Conservation (phyloP, 1,139 yeast species). For the Scheffersomyces lignicola region DNA sequence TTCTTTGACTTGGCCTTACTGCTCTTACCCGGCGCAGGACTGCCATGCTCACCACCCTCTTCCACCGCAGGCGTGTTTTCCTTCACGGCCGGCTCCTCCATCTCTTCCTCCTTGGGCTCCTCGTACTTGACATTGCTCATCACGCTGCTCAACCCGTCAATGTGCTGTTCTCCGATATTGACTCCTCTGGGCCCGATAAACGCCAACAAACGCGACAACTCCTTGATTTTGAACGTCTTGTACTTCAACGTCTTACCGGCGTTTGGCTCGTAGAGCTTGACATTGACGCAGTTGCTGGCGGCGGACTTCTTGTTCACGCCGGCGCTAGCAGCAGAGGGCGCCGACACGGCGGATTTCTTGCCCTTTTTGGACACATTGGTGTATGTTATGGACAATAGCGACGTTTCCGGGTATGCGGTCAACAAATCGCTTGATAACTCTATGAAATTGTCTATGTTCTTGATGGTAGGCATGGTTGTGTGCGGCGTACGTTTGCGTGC, state of each 20-base stretch:
- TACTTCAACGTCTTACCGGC: slow-evolving; percentile 68
- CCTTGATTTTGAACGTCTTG: slow-evolving; percentile 67
- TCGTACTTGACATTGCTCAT: slow-evolving; percentile 44
- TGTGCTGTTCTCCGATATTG: slow-evolving; percentile 26
- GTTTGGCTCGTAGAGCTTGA: slow-evolving; percentile 72
- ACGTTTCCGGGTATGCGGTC: slow-evolving; percentile 39
- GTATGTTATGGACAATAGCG: slow-evolving; percentile 42
- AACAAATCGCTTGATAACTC: slow-evolving; percentile 32
- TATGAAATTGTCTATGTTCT: slow-evolving; percentile 36
- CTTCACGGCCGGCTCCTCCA: not conserved
- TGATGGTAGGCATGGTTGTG: slow-evolving; percentile 14
- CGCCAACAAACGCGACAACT: slow-evolving; percentile 72
- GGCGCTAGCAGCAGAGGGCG: slow-evolving; percentile 17
- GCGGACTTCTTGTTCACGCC: slow-evolving; percentile 11
- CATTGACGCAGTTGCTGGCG: slow-evolving; percentile 42
- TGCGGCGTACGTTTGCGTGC: too few species aligned
- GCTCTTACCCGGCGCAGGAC: slow-evolving; percentile 5
- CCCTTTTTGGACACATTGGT: slow-evolving; percentile 24
- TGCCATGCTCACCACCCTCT: slow-evolving; percentile 6
- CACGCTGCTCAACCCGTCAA: slow-evolving; percentile 40
- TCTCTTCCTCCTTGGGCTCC: slow-evolving; percentile 16
- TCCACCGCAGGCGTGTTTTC: slow-evolving; percentile 5
- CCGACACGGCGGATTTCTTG: slow-evolving; percentile 16
- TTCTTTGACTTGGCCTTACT: slow-evolving; percentile 19
- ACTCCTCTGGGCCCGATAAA: slow-evolving; percentile 89